Evolutionary conservation across 345 rosid species (phyloP).

Genomic region (Firmiana major): DNA sequence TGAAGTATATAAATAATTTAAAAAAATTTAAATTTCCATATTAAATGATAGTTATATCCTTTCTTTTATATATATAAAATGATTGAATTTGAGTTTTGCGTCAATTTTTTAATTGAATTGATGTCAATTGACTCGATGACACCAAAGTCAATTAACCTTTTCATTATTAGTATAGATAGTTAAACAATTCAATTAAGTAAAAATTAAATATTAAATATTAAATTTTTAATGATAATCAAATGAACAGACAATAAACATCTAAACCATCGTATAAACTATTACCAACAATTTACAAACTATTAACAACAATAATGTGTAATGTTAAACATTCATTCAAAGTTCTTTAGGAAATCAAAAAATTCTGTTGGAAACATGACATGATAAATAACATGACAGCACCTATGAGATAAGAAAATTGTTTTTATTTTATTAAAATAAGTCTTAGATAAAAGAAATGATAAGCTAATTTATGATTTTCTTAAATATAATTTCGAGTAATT

Average conservation of each 20-base stretch:
- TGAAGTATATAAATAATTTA: no score
- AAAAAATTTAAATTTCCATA: no score
- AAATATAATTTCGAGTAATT: not conserved
- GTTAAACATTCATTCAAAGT: not conserved
- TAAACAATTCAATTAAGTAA: not conserved
- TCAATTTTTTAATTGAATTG: no score
- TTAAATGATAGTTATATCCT: no score
- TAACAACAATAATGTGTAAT: no score
- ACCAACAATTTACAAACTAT: no score
- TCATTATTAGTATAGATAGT: no score
- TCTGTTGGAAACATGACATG: not conserved
- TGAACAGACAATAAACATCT: not conserved
- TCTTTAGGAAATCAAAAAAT: not conserved
- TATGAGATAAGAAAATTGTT: not conserved
- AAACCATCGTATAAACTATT: not conserved
- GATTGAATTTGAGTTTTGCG: no score
- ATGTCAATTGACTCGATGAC: no score
- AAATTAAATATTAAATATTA: not conserved
- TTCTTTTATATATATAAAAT: no score
- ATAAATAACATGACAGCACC: not conserved
- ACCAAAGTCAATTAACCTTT: no score
- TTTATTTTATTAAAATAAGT: not conserved
- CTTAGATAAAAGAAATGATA: not conserved
- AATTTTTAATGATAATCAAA: not conserved
- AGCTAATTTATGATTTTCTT: not conserved